These are phyloP conservation scores for Auricularia sp. DNA, from an alignment of 768 basidiomycete species.

Conservation along the genomic window DNA sequence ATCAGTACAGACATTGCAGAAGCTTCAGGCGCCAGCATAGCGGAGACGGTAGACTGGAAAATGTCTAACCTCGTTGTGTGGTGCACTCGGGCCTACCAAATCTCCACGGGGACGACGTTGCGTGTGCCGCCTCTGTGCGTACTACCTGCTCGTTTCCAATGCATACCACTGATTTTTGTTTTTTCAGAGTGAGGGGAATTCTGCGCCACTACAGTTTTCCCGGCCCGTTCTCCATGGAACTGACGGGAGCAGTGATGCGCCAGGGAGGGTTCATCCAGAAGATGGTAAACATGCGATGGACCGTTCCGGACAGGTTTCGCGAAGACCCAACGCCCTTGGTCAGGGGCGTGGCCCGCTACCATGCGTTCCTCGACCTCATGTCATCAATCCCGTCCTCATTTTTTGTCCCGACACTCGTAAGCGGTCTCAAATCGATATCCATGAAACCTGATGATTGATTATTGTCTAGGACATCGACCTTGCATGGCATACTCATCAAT, in stretches of 20 bases:
- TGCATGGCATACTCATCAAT: conserved; percentile 67
- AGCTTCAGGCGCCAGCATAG: no score
- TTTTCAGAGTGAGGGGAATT: neutral
- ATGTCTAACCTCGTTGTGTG: no score
- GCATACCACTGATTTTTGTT: neutral
- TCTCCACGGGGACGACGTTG: neutral
- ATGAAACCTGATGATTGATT: neutral
- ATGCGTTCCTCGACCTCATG: neutral
- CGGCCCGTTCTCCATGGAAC: neutral
- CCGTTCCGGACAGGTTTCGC: neutral
- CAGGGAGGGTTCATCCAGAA: neutral
- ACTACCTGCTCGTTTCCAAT: neutral
- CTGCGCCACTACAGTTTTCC: neutral
- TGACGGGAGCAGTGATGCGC: neutral
- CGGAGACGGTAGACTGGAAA: no score
- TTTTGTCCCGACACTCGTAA: neutral
- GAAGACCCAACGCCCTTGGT: neutral
- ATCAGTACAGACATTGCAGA: no score
- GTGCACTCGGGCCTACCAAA: no score
- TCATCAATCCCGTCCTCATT: neutral
- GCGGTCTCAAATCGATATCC: neutral
- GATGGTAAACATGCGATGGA: neutral
- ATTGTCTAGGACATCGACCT: conserved; percentile 58
- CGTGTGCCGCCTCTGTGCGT: neutral
- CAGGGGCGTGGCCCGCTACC: neutral